These are phyloP conservation scores for Aspergillus sclerotioniger DNA, from an alignment of 495 filamentous ascomycete genomes.

Conservation along the genomic window DNA sequence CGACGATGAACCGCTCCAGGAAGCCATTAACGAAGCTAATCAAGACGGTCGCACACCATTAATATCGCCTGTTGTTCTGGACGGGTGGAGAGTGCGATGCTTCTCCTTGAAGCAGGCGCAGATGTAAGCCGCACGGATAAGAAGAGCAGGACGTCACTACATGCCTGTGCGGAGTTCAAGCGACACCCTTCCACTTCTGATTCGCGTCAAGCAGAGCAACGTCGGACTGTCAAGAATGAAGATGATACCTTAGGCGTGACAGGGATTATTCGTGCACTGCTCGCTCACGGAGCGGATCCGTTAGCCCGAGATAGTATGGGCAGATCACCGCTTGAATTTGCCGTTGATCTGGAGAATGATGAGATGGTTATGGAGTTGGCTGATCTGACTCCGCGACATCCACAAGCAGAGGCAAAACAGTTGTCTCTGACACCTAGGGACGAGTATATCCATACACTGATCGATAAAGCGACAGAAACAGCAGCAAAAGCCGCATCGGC, in stretches of 20 bases:
- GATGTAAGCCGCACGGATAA: slow-evolving; percentile 17
- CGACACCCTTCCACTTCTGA: neutral
- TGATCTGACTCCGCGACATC: neutral
- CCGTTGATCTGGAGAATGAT: neutral
- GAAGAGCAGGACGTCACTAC: neutral
- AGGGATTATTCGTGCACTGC: neutral
- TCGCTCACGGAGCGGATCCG: neutral
- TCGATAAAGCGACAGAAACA: neutral
- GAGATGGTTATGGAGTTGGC: neutral
- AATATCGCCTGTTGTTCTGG: slow-evolving; percentile 37
- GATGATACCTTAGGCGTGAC: neutral
- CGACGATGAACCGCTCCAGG: neutral
- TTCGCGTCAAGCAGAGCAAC: neutral
- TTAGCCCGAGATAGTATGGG: neutral
- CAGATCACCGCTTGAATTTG: neutral
- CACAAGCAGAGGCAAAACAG: neutral
- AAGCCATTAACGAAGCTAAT: slow-evolving; percentile 19
- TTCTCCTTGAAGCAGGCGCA: slow-evolving; percentile 36
- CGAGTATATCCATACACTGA: neutral
- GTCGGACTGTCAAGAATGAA: neutral
- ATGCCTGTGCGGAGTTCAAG: slow-evolving; percentile 18
- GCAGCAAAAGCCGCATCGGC: neutral
- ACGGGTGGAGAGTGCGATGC: slow-evolving; percentile 28
- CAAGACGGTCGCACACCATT: slow-evolving; percentile 26
- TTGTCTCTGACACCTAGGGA: neutral